Conservation (phyloP, 2,329 filamentous ascomycete species). For the Escovopsis sp. region DNA sequence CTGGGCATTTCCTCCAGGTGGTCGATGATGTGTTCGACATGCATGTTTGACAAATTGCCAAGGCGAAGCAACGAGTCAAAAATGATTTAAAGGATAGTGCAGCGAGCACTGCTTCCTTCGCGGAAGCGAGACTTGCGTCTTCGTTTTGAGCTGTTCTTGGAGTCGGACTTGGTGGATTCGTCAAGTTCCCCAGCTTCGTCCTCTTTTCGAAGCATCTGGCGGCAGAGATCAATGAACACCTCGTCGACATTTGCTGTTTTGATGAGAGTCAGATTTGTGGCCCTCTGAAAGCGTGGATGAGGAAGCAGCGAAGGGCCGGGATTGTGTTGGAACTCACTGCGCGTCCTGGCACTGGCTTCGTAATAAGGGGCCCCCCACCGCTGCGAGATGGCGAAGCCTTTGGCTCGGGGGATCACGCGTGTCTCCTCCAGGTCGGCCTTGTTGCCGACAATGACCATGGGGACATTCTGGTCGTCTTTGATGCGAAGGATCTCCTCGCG, state of each 20-base stretch:
- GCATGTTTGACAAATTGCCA: too few species aligned
- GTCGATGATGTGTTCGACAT: too few species aligned
- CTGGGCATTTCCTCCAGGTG: neutral
- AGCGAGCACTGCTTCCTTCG: slow-evolving; percentile 22
- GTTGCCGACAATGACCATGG: slow-evolving; percentile 84
- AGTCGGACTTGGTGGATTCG: slow-evolving; percentile 28
- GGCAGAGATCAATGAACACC: slow-evolving; percentile 71
- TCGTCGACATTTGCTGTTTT: slow-evolving; percentile 69
- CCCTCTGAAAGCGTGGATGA: neutral
- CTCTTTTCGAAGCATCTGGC: slow-evolving; percentile 68
- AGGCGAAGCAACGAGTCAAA: neutral
- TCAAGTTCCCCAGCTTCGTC: slow-evolving; percentile 27
- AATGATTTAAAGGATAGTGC: slow-evolving; percentile 25
- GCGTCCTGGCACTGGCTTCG: slow-evolving; percentile 68
- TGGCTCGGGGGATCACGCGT: slow-evolving; percentile 59
- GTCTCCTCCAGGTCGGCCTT: slow-evolving; percentile 84
- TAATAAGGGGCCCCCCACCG: slow-evolving; percentile 84
- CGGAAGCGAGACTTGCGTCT: slow-evolving; percentile 15
- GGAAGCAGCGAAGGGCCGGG: neutral
- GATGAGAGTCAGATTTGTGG: slow-evolving; percentile 9
- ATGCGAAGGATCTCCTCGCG: slow-evolving; percentile 84
- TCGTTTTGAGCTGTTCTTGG: slow-evolving; percentile 13
- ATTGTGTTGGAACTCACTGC: slow-evolving; percentile 42
- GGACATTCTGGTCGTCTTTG: slow-evolving; percentile 73
- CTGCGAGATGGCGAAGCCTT: slow-evolving; percentile 73